phyloP scores from a whole-genome alignment of 257 asterid genomes.

The Mitragyna speciosa region DNA sequence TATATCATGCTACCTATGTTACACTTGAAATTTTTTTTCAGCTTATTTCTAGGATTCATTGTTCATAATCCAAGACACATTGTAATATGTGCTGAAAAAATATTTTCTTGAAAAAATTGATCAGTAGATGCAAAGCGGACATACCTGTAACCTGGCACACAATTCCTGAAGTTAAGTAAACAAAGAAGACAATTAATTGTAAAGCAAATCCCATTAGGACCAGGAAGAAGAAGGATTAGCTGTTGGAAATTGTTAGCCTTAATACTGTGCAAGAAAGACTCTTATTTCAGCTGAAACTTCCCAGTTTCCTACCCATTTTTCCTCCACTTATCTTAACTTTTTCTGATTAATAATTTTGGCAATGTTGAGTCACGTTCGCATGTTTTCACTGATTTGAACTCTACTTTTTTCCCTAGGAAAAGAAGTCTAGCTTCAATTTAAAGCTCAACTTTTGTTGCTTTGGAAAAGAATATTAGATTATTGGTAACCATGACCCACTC shows the following conservation, averaged over 20 bases:
- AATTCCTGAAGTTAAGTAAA: slow-evolving; percentile 49
- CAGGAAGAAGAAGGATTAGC: slow-evolving; percentile 24
- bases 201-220: slow-evolving; percentile 50
- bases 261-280: slow-evolving; percentile 10
- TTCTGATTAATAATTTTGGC: slow-evolving; percentile 26
- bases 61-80: not conserved
- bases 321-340: slow-evolving; percentile 34
- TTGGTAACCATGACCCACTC: slow-evolving; percentile 12
- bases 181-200: slow-evolving; percentile 31
- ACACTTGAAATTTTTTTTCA: not conserved
- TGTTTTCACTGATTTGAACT: slow-evolving; percentile 29
- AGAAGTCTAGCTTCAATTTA: slow-evolving; percentile 35
- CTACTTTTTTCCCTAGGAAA: slow-evolving; percentile 19
- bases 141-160: slow-evolving; percentile 75
- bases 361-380: slow-evolving; percentile 42
- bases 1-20: not conserved
- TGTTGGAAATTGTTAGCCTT: slow-evolving; percentile 14
- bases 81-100: not conserved
- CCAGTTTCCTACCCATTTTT: not conserved
- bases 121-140: not conserved
- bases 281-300: not conserved
- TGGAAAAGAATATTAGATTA: slow-evolving; percentile 52
- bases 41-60: not conserved
- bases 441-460: slow-evolving; percentile 43
- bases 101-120: not conserved